A percentile compares a stretch with the other conserved stretches of the same genome.
Conservation (phyloP, 1,284 basidiomycete species). For the Moniliella sp. region DNA sequence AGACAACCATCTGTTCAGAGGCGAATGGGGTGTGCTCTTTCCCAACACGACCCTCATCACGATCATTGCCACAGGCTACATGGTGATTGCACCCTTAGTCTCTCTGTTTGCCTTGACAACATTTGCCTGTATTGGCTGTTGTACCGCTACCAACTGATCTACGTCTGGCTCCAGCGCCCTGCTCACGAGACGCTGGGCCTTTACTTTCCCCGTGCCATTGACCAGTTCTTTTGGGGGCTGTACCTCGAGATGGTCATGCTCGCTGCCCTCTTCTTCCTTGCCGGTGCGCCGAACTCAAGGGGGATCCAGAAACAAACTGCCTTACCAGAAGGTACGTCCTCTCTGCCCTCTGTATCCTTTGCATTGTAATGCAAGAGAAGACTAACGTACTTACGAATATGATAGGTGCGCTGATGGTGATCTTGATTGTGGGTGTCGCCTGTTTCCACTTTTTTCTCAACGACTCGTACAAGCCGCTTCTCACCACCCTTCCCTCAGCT, state of each 20-base stretch:
- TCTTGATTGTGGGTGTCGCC: conserved; percentile 58
- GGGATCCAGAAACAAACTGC: conserved; percentile 10
- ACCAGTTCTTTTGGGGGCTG: conserved; percentile 65
- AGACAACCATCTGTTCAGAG: conserved; percentile 46
- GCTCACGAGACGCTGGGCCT: conserved; percentile 67
- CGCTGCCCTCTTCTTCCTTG: conserved; percentile 25
- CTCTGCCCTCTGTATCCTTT: too few relatives aligned
- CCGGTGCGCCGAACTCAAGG: conserved; percentile 3
- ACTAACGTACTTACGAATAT: too few relatives aligned
- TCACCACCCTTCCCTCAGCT: conserved; percentile 17
- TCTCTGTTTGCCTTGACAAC: conserved; percentile 64
- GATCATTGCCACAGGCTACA: conserved; percentile 42
- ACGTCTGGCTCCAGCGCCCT: conserved; percentile 48
- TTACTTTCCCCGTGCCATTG: conserved; percentile 90
- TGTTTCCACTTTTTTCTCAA: conserved; percentile 35
- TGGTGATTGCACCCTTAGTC: conserved; percentile 76
- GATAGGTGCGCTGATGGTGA: conserved; percentile 52
- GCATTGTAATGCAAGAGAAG: too few relatives aligned
- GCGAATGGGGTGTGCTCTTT: conserved; percentile 59
- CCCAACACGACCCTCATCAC: conserved; percentile 23
- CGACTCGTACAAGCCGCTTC: conserved; percentile 22
- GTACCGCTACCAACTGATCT: conserved; percentile 41
- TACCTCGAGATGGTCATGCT: conserved; percentile 27
- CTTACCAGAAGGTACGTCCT: conserved; percentile 11
- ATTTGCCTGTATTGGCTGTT: conserved; percentile 51